Base-by-base conservation (phyloP, 257 asterid species). In the Solanum pimpinellifolium region DNA sequence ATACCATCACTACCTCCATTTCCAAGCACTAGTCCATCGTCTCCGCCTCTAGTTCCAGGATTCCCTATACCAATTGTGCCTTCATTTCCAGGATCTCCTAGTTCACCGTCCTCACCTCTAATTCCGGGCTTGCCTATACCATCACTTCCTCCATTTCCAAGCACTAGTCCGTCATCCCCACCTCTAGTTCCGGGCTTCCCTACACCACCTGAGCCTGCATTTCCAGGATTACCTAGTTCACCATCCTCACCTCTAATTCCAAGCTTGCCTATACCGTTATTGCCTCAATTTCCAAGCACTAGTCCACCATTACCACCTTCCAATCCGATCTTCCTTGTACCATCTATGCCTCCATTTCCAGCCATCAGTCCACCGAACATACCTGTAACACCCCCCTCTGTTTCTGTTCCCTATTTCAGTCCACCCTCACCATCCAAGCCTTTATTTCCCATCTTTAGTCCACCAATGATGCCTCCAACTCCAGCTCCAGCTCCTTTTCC, bases 11-110 rank as follows among this genome's bases (percentile, higher is more conserved):
- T 47, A 5, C 56, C 56, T 47, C 73, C 88, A 91, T 87, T 89
- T 95, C 90, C 9, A 93, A 90, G 9, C 91, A 91, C 87, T 92
- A 94, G 93, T 92, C 89, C 2, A 90, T 92, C 39, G 3, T 27
- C 42, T 11, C 9, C 3, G 3, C 56, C 52, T 75, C 0, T 9
- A 1, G 3, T 16, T 72, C 78, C 78, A 3, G 14, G 7, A 3
- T 33, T 72, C 0, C 47, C 49, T 2, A 11, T 70, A 8, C 77
- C 78, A 33, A 1, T 11, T 1, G 21, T 18, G 13, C 77, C 77
- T 31, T 2, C 77, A 16, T 72, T 33, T 72, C 25, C 25, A 33
- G 13, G 44, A 2, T 23, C 76, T 0, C 42, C 70, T 33, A 16
- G 46, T 72, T 10, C 70, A 4, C 44, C 25, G 2, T 15, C 76